Evolutionary conservation across 139 green algal genomes (phyloP), one percentile per base, ranked within the genome.

Genomic region (Volvox africanus): DNA sequence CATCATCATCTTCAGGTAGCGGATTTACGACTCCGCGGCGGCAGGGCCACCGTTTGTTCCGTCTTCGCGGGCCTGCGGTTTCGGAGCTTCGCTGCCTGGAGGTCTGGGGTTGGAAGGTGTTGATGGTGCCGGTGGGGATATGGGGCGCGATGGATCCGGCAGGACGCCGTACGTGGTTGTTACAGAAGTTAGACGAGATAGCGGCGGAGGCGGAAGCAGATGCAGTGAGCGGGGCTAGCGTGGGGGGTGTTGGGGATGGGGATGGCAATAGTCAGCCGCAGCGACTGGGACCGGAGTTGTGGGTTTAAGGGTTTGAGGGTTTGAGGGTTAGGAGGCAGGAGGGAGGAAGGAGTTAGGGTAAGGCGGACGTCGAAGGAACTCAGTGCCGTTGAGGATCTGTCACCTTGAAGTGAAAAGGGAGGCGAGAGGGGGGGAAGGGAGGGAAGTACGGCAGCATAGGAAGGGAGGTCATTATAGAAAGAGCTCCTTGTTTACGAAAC

Each of bases 1-100:
- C 65, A 73, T 16, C 65, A 30, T 73, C 65, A 28, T 73, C 65
- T 73, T 73, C 65, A 28, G 16, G 9, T 26, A 12, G 22, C 22
- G 67, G 67, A 12, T 12, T 6, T 22, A 36, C 32, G 76, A 33
- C 13, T 24, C 76, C 76, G 76, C 30, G 76, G 76, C 30, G 30
- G 76, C 76, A 36, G 30, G 32, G 76, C 32, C 76, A 36, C 32
- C 76, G 32, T 12, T 17, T 26, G 80, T 5, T 67, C 35, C 67
- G 85, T 69, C 37, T 89, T 12, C 85, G 85, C 0, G 85, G 85
- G 2, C 37, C 44, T 5, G 69, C 85, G 69, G 37, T 89, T 50
- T 62, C 85, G 44, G 85, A 89, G 85, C 44, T 89, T 26, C 85
- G 85, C 1, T 89, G 85, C 44, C 85, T 89, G 69, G 69, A 71